Evolutionary conservation across 73 alveolate genomes (phyloP).

Genomic region (Paramecium octaurelia): DNA sequence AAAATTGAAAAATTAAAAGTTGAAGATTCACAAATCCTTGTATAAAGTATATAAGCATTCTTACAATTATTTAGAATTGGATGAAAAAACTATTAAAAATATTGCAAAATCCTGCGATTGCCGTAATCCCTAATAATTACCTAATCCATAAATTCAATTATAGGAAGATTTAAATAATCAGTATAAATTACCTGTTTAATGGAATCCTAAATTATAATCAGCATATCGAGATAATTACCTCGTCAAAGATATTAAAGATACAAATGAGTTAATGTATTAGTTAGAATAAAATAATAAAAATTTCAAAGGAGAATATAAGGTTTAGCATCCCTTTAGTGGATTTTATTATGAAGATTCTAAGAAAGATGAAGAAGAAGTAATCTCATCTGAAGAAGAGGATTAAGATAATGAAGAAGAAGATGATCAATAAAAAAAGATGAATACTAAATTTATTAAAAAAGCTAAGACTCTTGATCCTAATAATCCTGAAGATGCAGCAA

Average conservation of each 20-base stretch:
- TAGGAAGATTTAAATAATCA: neutral
- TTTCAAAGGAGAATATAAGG: slow-evolving; percentile 18
- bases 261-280: neutral
- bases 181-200: neutral
- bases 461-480: slow-evolving; percentile 57
- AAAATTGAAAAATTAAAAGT: slow-evolving; percentile 31
- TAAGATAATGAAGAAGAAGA: neutral
- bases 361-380: neutral
- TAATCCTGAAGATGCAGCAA: slow-evolving; percentile 47
- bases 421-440: slow-evolving; percentile 1
- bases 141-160: neutral
- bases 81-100: slow-evolving; percentile 31
- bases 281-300: slow-evolving; percentile 12
- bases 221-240: slow-evolving; percentile 19
- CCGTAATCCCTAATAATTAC: neutral
- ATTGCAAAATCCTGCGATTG: slow-evolving; percentile 22
- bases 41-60: neutral
- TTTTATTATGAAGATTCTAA: slow-evolving; percentile 1
- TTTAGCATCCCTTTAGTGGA: neutral
- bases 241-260: slow-evolving; percentile 2
- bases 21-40: neutral
- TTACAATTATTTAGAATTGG: neutral
- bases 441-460: neutral
- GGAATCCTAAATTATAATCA: slow-evolving; percentile 21
- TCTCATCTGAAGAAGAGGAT: neutral